Evolutionary conservation across 371 early-diverging fungal genomes (phyloP).

Genomic region (Chytridium lagenaria): DNA sequence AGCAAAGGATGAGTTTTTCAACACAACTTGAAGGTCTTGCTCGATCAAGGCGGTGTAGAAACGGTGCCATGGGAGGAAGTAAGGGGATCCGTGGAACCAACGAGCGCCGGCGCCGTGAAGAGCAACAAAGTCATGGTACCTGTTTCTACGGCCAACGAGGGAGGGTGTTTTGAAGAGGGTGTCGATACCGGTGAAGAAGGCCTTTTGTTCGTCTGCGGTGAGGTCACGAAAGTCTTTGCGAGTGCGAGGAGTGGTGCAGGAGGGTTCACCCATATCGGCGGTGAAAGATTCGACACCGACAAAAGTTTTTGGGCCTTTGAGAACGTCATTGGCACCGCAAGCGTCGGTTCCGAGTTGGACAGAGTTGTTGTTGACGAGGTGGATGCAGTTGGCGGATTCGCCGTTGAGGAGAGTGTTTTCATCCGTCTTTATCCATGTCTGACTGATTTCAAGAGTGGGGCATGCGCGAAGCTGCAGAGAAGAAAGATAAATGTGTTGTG

Average conservation of each 20-base stretch:
- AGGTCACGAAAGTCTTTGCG: conserved; percentile 45
- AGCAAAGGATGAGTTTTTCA: conserved; percentile 17
- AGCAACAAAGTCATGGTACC: conserved; percentile 26
- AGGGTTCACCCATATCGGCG: not conserved
- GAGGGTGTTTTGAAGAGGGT: conserved; percentile 31
- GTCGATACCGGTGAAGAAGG: conserved; percentile 27
- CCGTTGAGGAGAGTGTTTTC: not conserved
- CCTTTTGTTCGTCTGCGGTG: conserved; percentile 17
- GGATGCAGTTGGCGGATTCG: not conserved
- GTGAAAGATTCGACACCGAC: not conserved
- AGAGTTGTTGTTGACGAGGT: not conserved
- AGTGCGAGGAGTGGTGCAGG: not conserved
- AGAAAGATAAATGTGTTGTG: too few species aligned
- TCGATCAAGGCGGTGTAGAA: conserved; percentile 18
- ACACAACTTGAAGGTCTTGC: conserved; percentile 11
- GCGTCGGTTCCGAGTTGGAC: not conserved
- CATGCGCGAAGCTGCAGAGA: not conserved
- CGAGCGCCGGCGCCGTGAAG: conserved; percentile 12
- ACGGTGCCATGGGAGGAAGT: conserved; percentile 35
- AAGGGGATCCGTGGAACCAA: conserved; percentile 2
- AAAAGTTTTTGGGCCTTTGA: conserved; percentile 1
- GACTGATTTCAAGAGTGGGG: not conserved
- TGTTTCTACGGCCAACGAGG: conserved; percentile 6
- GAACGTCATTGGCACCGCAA: not conserved
- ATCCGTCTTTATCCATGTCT: not conserved